Base-by-base conservation (phyloP, 192 early-diverging fungal species). In the Coemansia sp. region DNA sequence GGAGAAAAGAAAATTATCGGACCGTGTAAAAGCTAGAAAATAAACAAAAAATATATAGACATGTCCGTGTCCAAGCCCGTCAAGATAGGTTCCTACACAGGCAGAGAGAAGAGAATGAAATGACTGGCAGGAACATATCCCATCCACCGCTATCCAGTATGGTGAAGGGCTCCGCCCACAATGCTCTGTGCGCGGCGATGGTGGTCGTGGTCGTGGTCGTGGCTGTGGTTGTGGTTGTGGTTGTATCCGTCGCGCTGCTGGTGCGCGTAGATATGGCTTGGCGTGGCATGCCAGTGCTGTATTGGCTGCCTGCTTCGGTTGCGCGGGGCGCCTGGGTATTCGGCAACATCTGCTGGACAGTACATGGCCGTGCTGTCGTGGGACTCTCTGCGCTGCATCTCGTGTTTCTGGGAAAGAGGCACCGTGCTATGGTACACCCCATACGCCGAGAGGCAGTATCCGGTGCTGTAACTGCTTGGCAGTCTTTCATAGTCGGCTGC, bases 391-490 rank as follows among this genome's bases (percentile, higher is more conserved):
- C 69, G 69, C 62, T 64, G 61, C 44, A 70, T 16, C 2, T 14
- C 57, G 6, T 50, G 16, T 45, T 58, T 40, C 46, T 37, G 62
- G 39, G 46, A 11, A 5, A 46, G 5, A 16, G 22, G 11, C 0
- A 53, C 20, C 17, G 62, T 70, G 20, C 16, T 45, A 56, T 70
- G 42, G 54, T 57, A 70, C 10, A 58, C 38, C 8, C 68, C 68
- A 19, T 63, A 63, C 17, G 68, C 54, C 12, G 68, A 54, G 59
- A 25, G 53, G 42, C 25, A 22, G 39, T 70, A 70, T 44, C 68
- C 68, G 16, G 56, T 20, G 46, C 69, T 70, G 46, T 64, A 70
- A 45, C 62, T 70, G 62, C 41, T 70, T 14, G 68, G 46, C 14
- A 59, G 32, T 4, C 13, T 59, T 9, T 25, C 32, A 9, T 40